Conservation (phyloP, 768 basidiomycete species). For the Xerocomus spinulosus region DNA sequence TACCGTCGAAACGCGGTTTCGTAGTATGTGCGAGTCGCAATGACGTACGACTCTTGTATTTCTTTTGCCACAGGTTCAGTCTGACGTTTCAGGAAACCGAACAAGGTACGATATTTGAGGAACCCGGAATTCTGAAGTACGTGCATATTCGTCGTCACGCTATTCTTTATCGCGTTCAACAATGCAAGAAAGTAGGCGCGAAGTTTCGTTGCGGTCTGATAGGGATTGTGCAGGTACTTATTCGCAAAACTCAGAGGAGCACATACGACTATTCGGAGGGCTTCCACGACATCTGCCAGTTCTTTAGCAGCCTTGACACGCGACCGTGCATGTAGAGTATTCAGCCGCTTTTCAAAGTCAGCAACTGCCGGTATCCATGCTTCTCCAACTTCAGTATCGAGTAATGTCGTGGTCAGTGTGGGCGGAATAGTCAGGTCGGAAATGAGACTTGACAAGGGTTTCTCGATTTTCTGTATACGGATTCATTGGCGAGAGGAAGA, state of each 20-base stretch:
- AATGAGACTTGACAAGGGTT: conserved; percentile 76
- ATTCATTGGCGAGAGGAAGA: background rate
- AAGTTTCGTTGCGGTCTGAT: conserved; percentile 83
- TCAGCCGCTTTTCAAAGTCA: conserved; percentile 77
- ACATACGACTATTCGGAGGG: conserved; percentile 81
- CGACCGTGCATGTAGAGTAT: conserved; percentile 62
- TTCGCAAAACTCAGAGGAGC: background rate
- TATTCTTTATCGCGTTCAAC: conserved; percentile 75
- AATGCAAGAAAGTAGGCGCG: conserved; percentile 81
- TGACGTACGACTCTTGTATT: conserved; percentile 81
- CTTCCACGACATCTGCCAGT: conserved; percentile 78
- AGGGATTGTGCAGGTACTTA: conserved; percentile 1
- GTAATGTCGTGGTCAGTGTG: conserved; percentile 62
- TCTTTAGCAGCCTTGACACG: conserved; percentile 87
- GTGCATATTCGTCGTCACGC: conserved; percentile 89
- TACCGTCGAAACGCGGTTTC: conserved; percentile 95
- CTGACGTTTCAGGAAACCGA: conserved; percentile 79
- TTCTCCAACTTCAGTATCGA: conserved; percentile 83
- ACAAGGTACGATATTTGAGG: conserved; percentile 78
- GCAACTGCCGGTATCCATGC: conserved; percentile 79
- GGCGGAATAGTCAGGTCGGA: conserved; percentile 83
- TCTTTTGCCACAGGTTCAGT: conserved; percentile 79
- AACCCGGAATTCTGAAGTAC: conserved; percentile 86
- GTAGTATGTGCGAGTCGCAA: conserved; percentile 83
- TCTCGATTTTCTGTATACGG: conserved; percentile 72